These are phyloP conservation scores for Blastocystis sp. DNA, from an alignment of 352 stramenopile genomes.

Conservation along the genomic window DNA sequence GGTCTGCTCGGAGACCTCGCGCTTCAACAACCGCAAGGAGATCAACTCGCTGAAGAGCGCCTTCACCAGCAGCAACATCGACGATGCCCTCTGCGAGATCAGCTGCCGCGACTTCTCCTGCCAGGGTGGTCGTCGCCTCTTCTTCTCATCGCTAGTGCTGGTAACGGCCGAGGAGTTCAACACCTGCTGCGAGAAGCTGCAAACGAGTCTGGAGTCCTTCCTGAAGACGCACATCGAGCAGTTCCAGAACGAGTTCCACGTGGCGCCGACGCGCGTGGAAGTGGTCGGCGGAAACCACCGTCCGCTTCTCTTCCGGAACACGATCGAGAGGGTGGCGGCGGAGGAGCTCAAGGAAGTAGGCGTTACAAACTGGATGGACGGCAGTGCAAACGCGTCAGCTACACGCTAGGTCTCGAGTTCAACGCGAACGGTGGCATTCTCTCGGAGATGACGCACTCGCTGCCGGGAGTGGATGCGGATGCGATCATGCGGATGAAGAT, in stretches of 20 bases:
- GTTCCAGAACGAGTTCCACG: too few species aligned
- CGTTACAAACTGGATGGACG: neutral
- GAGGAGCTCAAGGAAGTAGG: too few species aligned
- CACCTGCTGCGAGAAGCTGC: neutral
- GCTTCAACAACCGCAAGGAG: conserved; percentile 14
- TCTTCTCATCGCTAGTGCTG: neutral
- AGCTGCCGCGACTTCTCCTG: neutral
- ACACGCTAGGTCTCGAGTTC: neutral
- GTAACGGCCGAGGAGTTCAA: neutral
- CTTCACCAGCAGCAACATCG: neutral
- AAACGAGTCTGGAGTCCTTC: too few species aligned
- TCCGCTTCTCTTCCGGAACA: neutral
- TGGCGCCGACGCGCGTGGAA: neutral
- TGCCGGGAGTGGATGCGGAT: neutral
- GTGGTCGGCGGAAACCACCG: neutral
- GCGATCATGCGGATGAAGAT: neutral
- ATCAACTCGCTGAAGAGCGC: neutral
- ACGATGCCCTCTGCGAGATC: neutral
- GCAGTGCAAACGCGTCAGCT: neutral
- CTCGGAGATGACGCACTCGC: neutral
- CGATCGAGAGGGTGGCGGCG: neutral
- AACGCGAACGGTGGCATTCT: neutral
- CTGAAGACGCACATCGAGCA: too few species aligned
- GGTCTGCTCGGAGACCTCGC: neutral
- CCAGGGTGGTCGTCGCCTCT: neutral